Conservation (phyloP, 495 filamentous ascomycete genomes). For the Penicillium ochrochloron region DNA sequence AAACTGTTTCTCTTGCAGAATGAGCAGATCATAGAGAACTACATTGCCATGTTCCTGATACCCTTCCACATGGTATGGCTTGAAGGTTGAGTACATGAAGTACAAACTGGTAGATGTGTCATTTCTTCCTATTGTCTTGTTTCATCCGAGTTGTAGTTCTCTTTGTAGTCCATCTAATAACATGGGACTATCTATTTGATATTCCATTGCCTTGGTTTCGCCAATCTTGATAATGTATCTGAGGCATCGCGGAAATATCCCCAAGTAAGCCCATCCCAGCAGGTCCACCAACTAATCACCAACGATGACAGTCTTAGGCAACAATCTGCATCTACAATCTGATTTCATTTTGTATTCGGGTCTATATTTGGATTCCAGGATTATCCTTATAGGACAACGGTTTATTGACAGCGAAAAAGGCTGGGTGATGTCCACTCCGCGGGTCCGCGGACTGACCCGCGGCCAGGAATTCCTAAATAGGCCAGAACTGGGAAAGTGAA, state of each 20-base stretch:
- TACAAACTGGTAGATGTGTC: no score
- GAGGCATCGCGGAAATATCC: no score
- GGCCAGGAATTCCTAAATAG: background rate
- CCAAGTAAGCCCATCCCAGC: no score
- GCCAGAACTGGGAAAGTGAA: background rate
- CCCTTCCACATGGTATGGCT: no score
- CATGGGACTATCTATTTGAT: no score
- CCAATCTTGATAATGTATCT: no score
- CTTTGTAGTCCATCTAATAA: no score
- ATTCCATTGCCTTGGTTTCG: no score
- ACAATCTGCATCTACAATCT: background rate
- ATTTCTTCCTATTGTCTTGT: no score
- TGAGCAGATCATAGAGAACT: background rate
- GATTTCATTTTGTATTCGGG: background rate
- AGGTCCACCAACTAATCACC: background rate
- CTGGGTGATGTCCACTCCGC: background rate
- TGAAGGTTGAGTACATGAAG: no score
- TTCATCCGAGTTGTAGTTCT: no score
- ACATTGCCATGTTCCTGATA: no score
- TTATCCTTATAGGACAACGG: background rate
- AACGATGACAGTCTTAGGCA: background rate
- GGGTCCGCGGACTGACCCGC: background rate
- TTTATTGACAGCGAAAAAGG: background rate
- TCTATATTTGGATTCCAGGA: background rate
- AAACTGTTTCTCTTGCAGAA: conserved; percentile 7